Percentiles rank a stretch among this genome's conserved stretches.
These are phyloP conservation scores for Phaseolus lunatus DNA, from an alignment of 306 rosid species.

Conservation along the genomic window DNA sequence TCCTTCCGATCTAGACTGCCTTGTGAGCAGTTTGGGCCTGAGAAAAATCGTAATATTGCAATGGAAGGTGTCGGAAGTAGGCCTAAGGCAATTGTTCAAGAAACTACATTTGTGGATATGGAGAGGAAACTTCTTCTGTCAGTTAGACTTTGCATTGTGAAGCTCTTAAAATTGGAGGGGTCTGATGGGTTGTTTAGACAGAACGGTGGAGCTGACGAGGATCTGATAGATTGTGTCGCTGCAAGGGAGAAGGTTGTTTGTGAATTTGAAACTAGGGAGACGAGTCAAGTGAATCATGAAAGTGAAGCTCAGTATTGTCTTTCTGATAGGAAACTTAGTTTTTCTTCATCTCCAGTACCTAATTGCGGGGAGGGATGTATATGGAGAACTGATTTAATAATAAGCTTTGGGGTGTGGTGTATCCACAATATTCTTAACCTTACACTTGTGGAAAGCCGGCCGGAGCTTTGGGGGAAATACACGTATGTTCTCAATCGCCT, in stretches of 20 bases:
- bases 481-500: slow-evolving; percentile 94
- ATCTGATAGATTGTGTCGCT: slow-evolving; percentile 81
- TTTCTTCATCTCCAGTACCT: slow-evolving; percentile 67
- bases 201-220: slow-evolving; percentile 92
- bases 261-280: slow-evolving; percentile 84
- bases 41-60: slow-evolving; percentile 47
- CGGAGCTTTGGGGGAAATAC: slow-evolving; percentile 99
- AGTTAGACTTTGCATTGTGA: slow-evolving; percentile 79
- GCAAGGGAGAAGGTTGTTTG: slow-evolving; percentile 79
- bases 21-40: slow-evolving; percentile 82
- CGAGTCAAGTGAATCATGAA: slow-evolving; percentile 47
- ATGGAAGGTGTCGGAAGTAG: slow-evolving; percentile 26
- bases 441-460: slow-evolving; percentile 93
- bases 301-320: slow-evolving; percentile 60
- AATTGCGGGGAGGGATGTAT: slow-evolving; percentile 92
- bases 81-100: slow-evolving; percentile 55
- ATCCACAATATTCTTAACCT: slow-evolving; percentile 91
- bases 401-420: slow-evolving; percentile 99
- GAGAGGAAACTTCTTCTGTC: slow-evolving; percentile 85
- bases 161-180: slow-evolving; percentile 86
- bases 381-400: slow-evolving; percentile 78
- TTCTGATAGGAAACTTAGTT: slow-evolving; percentile 60
- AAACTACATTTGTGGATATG: slow-evolving; percentile 61
- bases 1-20: slow-evolving; percentile 89
- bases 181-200: slow-evolving; percentile 92